phyloP scores from a whole-genome alignment of 2,329 filamentous ascomycete genomes.

The Xylariaceae sp. region DNA sequence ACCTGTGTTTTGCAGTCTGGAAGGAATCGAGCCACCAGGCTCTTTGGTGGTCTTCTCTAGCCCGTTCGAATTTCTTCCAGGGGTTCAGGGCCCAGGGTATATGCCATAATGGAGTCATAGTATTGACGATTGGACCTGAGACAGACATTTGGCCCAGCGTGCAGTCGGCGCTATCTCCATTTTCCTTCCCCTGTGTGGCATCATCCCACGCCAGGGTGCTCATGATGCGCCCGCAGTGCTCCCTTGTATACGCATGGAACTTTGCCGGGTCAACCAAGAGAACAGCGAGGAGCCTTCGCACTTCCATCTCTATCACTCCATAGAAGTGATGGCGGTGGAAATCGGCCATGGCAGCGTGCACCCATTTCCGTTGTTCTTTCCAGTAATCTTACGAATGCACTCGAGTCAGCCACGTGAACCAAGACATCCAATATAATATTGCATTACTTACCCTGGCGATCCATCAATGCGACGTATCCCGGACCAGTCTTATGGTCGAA shows the following conservation, averaged over 20 bases:
- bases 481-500: constrained; percentile 47
- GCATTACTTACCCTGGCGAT: constrained; percentile 41
- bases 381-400: constrained; percentile 38
- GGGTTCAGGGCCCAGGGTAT: constrained; percentile 43
- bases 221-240: constrained; percentile 49
- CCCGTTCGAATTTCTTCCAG: constrained; percentile 45
- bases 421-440: background rate
- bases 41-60: constrained; percentile 41
- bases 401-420: background rate
- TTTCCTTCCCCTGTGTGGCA: constrained; percentile 42
- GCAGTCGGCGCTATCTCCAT: constrained; percentile 44
- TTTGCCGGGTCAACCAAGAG: constrained; percentile 44
- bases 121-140: constrained; percentile 49
- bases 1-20: constrained; percentile 40
- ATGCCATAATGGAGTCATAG: constrained; percentile 46
- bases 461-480: constrained; percentile 48
- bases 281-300: constrained; percentile 43
- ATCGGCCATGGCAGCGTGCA: constrained; percentile 46
- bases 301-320: constrained; percentile 46
- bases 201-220: constrained; percentile 48
- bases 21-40: constrained; percentile 46
- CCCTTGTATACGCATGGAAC: constrained; percentile 44
- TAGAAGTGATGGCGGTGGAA: constrained; percentile 42
- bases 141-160: constrained; percentile 50
- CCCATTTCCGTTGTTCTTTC: constrained; percentile 49